Conservation (phyloP, 2,329 filamentous ascomycete species). For the Macrophomina tecta region DNA sequence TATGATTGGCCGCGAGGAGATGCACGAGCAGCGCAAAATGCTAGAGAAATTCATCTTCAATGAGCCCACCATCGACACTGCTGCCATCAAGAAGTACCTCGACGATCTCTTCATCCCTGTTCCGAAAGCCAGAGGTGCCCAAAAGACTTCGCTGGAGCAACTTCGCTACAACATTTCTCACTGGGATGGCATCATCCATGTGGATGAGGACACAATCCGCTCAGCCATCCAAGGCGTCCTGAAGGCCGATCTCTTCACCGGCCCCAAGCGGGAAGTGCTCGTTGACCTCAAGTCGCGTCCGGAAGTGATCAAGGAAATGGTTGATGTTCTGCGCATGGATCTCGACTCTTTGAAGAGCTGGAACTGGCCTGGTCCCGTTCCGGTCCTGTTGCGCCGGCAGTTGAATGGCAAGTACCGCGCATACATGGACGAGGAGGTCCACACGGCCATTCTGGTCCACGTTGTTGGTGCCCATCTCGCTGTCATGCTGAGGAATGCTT, state of each 20-base stretch:
- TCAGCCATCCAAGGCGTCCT: constrained; percentile 58
- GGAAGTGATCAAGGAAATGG: constrained; percentile 59
- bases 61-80: constrained; percentile 52
- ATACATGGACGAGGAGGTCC: constrained; percentile 64
- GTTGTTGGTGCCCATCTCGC: constrained; percentile 61
- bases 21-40: constrained; percentile 48
- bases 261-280: constrained; percentile 58
- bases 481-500: constrained; percentile 52
- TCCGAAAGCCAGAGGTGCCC: constrained; percentile 48
- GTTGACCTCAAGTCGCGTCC: constrained; percentile 58
- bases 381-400: constrained; percentile 58
- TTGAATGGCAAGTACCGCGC: constrained; percentile 65
- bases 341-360: constrained; percentile 58
- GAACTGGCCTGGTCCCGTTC: constrained; percentile 57
- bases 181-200: constrained; percentile 37
- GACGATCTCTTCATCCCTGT: constrained; percentile 56
- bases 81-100: constrained; percentile 58
- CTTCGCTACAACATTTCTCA: constrained; percentile 33
- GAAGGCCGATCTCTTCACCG: constrained; percentile 57
- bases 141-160: constrained; percentile 44
- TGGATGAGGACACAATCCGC: constrained; percentile 51
- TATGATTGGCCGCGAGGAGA: constrained; percentile 49
- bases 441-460: constrained; percentile 62
- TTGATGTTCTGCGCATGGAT: constrained; percentile 64
- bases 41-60: constrained; percentile 66